A percentile compares a stretch with the other conserved stretches of the same genome.
These are phyloP conservation scores for Erythrophleum ivorense DNA, from an alignment of 331 rosid genomes.

Conservation along the genomic window DNA sequence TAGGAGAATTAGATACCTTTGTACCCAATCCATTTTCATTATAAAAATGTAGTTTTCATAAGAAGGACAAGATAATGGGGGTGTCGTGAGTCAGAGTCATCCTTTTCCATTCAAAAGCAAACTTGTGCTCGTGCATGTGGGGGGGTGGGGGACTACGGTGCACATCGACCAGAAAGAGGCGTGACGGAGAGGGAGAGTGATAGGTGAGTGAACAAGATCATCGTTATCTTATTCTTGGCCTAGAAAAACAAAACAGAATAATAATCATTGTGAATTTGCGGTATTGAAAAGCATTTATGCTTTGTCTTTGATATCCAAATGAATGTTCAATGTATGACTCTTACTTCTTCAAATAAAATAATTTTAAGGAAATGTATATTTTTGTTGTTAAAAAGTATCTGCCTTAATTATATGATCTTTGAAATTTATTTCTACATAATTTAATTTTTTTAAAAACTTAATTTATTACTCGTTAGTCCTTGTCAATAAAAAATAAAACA, in stretches of 20 bases:
- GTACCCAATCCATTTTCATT: slow-evolving; percentile 21
- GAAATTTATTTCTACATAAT: too few relatives aligned
- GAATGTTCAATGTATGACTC: too few relatives aligned
- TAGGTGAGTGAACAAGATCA: neutral
- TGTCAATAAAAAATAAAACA: too few relatives aligned
- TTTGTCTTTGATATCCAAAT: neutral
- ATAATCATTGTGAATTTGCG: neutral
- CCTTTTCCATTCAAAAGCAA: slow-evolving; percentile 31
- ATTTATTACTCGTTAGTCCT: too few relatives aligned
- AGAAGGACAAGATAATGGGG: slow-evolving; percentile 32
- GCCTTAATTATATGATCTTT: too few relatives aligned
- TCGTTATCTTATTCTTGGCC: slow-evolving; percentile 17
- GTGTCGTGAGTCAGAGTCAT: slow-evolving; percentile 10
- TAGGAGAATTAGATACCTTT: slow-evolving; percentile 50
- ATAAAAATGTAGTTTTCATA: neutral
- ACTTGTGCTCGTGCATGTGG: slow-evolving; percentile 10
- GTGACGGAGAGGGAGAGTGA: neutral
- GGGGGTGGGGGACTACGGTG: neutral
- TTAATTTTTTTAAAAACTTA: too few relatives aligned
- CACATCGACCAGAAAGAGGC: slow-evolving; percentile 23
- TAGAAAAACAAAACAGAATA: neutral
- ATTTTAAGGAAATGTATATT: too few relatives aligned
- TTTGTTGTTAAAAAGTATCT: too few relatives aligned
- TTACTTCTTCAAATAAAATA: too few relatives aligned
- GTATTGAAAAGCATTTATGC: neutral